Evolutionary conservation across 495 filamentous ascomycete species (phyloP).

Genomic region (Tirmania nivea): DNA sequence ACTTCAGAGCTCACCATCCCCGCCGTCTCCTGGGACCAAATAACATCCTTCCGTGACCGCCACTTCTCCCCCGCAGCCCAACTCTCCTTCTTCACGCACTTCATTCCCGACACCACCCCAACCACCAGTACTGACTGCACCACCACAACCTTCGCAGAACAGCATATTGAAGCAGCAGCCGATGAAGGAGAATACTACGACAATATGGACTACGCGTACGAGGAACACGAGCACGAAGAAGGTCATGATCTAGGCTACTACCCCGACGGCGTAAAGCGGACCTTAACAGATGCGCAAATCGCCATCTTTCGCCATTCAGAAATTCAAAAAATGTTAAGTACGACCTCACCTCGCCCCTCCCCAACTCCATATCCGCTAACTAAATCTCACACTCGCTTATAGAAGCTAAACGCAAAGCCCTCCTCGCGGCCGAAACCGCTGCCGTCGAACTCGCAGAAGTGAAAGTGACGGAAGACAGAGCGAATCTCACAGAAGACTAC

Average conservation of each 20-base stretch:
- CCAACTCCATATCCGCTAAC: neutral
- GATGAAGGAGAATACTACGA: neutral
- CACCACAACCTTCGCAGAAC: neutral
- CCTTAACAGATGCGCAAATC: constrained; percentile 79
- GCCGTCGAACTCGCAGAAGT: neutral
- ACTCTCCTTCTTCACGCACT: neutral
- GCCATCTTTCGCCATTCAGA: constrained; percentile 80
- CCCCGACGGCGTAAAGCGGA: constrained; percentile 69
- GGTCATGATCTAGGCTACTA: constrained; percentile 75
- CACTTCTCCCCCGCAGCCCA: neutral
- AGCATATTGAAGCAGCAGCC: neutral
- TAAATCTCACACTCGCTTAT: neutral
- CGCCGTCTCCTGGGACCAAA: neutral
- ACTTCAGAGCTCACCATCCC: neutral
- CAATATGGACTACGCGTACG: neutral
- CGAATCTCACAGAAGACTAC: constrained; percentile 3
- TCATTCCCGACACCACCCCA: neutral
- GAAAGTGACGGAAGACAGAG: neutral
- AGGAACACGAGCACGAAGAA: constrained; percentile 23
- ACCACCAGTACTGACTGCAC: neutral
- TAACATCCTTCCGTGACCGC: neutral
- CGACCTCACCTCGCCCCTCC: neutral
- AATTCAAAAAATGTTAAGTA: constrained; percentile 42
- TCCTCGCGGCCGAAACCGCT: neutral
- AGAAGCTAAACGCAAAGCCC: constrained; percentile 1